These are phyloP conservation scores for Pythium aristosporum DNA, from an alignment of 352 stramenopile species.

Conservation along the genomic window DNA sequence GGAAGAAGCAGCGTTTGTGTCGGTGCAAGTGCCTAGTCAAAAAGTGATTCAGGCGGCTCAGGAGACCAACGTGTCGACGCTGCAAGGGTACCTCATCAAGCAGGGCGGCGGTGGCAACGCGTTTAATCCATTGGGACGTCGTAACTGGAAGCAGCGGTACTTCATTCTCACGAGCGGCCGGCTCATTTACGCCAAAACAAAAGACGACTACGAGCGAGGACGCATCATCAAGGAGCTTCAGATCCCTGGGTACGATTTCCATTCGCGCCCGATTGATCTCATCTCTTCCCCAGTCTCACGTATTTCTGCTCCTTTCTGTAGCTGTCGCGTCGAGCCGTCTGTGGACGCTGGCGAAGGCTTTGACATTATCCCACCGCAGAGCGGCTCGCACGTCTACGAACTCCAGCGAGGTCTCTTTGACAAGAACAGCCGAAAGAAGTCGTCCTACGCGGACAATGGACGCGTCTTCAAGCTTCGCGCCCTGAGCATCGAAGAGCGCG, in stretches of 20 bases:
- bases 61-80: slow-evolving; percentile 53
- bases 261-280: neutral
- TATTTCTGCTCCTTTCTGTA: slow-evolving; percentile 16
- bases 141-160: slow-evolving; percentile 89
- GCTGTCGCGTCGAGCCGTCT: slow-evolving; percentile 72
- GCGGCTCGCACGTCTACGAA: slow-evolving; percentile 68
- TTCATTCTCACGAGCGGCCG: slow-evolving; percentile 76
- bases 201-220: slow-evolving; percentile 86
- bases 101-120: slow-evolving; percentile 77
- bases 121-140: slow-evolving; percentile 73
- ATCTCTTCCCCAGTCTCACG: neutral
- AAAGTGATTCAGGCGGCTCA: slow-evolving; percentile 80
- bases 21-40: slow-evolving; percentile 76
- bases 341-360: slow-evolving; percentile 80
- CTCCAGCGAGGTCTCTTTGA: slow-evolving; percentile 76
- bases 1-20: slow-evolving; percentile 78
- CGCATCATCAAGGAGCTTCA: slow-evolving; percentile 86
- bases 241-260: slow-evolving; percentile 55
- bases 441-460: slow-evolving; percentile 64
- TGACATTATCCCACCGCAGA: slow-evolving; percentile 69
- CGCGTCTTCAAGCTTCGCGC: slow-evolving; percentile 84
- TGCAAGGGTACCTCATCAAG: slow-evolving; percentile 88
- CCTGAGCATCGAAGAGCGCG: slow-evolving; percentile 77
- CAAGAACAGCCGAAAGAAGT: slow-evolving; percentile 77
- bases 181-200: slow-evolving; percentile 82